These are phyloP conservation scores for Termitomyces sp. DNA, from an alignment of 768 basidiomycete genomes.

Conservation along the genomic window DNA sequence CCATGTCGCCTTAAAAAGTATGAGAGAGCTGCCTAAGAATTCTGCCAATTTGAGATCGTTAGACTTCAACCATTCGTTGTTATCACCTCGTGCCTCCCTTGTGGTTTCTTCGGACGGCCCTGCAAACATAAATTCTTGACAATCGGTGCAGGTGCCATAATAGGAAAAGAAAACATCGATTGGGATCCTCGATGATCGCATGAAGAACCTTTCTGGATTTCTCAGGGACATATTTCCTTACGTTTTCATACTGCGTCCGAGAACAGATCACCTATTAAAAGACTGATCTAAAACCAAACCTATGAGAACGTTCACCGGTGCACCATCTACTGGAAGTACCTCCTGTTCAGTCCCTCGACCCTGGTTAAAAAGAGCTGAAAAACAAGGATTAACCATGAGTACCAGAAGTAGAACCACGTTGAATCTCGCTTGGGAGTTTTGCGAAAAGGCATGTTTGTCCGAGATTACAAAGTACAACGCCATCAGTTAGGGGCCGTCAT, in stretches of 20 bases:
- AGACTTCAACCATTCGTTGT: slow-evolving; percentile 19
- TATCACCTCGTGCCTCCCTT: slow-evolving; percentile 26
- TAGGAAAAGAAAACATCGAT: slow-evolving; percentile 10
- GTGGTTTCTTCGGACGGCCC: slow-evolving; percentile 12
- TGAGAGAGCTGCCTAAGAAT: slow-evolving; percentile 2
- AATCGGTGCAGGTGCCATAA: not conserved
- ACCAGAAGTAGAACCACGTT: not conserved
- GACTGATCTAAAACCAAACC: not conserved
- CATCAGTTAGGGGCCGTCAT: not conserved
- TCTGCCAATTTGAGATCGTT: slow-evolving; percentile 20
- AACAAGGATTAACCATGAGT: not conserved
- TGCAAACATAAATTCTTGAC: slow-evolving; percentile 10
- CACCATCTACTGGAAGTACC: not conserved
- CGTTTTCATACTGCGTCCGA: not conserved
- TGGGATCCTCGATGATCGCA: slow-evolving; percentile 11
- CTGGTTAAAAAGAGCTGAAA: not conserved
- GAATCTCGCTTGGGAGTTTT: not conserved
- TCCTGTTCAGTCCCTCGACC: not conserved
- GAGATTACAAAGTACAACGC: not conserved
- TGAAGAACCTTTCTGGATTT: not conserved
- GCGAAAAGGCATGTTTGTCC: not conserved
- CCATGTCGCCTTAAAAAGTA: slow-evolving; percentile 17
- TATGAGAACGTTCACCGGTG: not conserved
- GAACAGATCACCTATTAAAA: too few relatives aligned
- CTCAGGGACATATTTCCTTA: not conserved